Base-by-base conservation (phyloP, 2,329 filamentous ascomycete genomes). In the Epichloe typhina region DNA sequence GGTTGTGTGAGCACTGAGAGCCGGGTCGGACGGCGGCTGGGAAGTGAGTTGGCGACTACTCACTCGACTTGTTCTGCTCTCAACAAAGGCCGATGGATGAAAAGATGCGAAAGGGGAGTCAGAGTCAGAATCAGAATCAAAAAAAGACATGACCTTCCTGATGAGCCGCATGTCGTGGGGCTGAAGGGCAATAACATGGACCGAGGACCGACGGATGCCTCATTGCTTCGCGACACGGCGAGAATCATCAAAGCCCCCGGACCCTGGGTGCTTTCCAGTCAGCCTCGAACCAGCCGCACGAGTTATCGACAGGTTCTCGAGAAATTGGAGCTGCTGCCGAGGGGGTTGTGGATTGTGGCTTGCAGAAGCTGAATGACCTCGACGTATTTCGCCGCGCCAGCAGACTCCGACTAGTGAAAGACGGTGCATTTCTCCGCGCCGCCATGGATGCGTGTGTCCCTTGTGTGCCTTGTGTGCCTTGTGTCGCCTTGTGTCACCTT, bases 331-430 rank as follows among this genome's bases (percentile, higher is more conserved):
- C 31, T 31, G 31, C 31, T 31, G 31, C 9, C 31, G 31, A 31
- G 31, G 31, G 26, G 31, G 12, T 36, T 33, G 50, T 46, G 23
- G 38, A 55, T 37, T 54, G 58, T 64, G 61, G 59, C 59, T 64
- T 66, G 62, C 65, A 65, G 59, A 56, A 68, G 66, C 65, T 69
- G 66, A 68, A 61, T 57, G 49, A 19, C 23, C 39, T 36, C 23
- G 41, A 47, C 31, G 36, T 5, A 12, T 23, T 41, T 21, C 19
- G 19, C 39, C 39, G 42, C 21, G 21, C 13, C 12, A 23, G 42
- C n/a, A 13, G 2, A 13, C 26, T 33, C 42, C 21, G 42, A 33
- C 3, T 17, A 13, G 9, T 33, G 13, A 26, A 21, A 17, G 5
- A 31, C 8, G 42, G 13, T 44, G 42, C 42, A 44, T 44, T 44